phyloP scores from a whole-genome alignment of 2,329 filamentous ascomycete genomes.

The Scedosporium minutisporum region DNA sequence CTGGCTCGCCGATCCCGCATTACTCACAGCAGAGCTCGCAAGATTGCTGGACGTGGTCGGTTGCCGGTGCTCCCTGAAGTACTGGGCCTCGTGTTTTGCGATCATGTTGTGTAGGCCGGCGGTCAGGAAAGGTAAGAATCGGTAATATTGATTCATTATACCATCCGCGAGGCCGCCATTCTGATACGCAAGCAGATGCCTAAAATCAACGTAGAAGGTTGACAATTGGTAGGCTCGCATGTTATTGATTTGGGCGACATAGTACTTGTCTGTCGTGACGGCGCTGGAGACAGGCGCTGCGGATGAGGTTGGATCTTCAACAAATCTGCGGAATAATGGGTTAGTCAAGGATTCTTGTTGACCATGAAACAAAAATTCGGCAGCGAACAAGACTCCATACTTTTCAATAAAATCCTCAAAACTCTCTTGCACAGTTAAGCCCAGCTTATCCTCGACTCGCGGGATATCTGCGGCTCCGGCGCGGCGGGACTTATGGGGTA shows the following conservation, averaged over 20 bases:
- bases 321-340: slow-evolving; percentile 36
- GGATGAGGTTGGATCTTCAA: slow-evolving; percentile 58
- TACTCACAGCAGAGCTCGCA: slow-evolving; percentile 57
- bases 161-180: slow-evolving; percentile 77
- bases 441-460: slow-evolving; percentile 66
- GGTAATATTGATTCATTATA: slow-evolving; percentile 85
- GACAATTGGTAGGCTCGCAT: slow-evolving; percentile 68
- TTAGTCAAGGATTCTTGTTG: slow-evolving; percentile 2
- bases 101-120: slow-evolving; percentile 86
- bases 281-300: slow-evolving; percentile 58
- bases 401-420: slow-evolving; percentile 75
- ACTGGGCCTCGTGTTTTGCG: slow-evolving; percentile 85
- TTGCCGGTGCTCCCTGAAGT: slow-evolving; percentile 87
- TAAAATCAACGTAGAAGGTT: slow-evolving; percentile 79
- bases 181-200: slow-evolving; percentile 67
- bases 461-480: slow-evolving; percentile 44
- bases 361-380: background rate
- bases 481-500: slow-evolving; percentile 39
- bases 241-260: slow-evolving; percentile 72
- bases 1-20: slow-evolving; percentile 51
- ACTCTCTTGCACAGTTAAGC: slow-evolving; percentile 61
- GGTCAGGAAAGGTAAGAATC: slow-evolving; percentile 85
- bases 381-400: slow-evolving; percentile 32
- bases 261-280: slow-evolving; percentile 70
- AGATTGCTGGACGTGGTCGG: slow-evolving; percentile 65